Evolutionary conservation across 257 asterid species (phyloP), one percentile per base, ranked within the genome.

Genomic region (Nyctanthes arbortristis): DNA sequence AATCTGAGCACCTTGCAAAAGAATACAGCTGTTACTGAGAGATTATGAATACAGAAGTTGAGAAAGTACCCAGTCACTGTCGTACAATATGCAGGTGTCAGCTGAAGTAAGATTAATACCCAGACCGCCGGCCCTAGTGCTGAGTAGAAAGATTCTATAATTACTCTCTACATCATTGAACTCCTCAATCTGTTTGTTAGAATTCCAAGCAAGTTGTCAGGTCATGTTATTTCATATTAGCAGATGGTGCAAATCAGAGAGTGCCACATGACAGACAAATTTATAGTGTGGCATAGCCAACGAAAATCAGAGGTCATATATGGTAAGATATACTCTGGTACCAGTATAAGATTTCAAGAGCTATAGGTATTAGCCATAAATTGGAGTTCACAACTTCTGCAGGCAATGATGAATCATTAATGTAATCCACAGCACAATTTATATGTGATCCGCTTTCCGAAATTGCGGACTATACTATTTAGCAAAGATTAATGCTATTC

Each of bases 111-210:
- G 99, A 84, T 94, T 94, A 71, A 94, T 94, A 61, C 99, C 99
- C 61, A 94, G 90, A 47, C 99, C 99, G 68, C 99, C 99, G 75
- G 99, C 99, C 60, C 99, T 83, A 56, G 99, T 91, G 85, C 98
- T 91, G 20, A 94, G 96, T 63, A 94, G 95, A 85, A 94, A 94
- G 70, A 94, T 79, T 78, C 89, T 88, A 54, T 7, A 78, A 40
- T 71, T 14, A 57, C 97, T 91, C 72, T 82, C 68, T 59, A 71
- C 86, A 39, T 91, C 89, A 74, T 91, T 89, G 88, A 94, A 94
- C 71, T 88, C 98, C 75, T 81, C 40, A 63, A 94, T 94, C 99
- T 94, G 97, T 72, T 65, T 35, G 39, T 65, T 22, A 22, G 18
- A 69, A 39, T 45, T 74, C 73, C 76, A 65, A 33, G 56, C 28